Conservation (phyloP, 148 eudicot genomes). For the Nepenthes gracilis region DNA sequence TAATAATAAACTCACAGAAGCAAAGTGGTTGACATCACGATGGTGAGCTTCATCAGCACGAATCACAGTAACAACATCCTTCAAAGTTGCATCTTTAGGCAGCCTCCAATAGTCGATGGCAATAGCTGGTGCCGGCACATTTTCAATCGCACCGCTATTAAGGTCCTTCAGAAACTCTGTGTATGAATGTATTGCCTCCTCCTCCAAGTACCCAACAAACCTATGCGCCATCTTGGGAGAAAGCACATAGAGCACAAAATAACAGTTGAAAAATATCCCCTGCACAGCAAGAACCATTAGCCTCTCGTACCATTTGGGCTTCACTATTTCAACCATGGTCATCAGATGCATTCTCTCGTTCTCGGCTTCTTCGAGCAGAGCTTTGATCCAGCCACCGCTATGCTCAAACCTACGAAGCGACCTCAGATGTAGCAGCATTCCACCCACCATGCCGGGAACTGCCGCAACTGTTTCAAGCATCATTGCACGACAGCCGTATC, state of each 20-base stretch:
- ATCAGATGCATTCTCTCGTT: constrained; percentile 94
- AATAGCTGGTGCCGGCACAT: constrained; percentile 83
- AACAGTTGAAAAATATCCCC: constrained; percentile 71
- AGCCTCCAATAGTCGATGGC: constrained; percentile 92
- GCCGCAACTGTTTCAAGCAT: constrained; percentile 96
- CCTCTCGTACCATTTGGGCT: constrained; percentile 88
- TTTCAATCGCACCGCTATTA: constrained; percentile 60
- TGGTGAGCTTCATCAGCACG: constrained; percentile 99
- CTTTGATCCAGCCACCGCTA: constrained; percentile 93
- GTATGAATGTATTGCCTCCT: constrained; percentile 89
- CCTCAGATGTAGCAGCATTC: constrained; percentile 47
- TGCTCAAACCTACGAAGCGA: constrained; percentile 81
- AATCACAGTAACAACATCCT: constrained; percentile 82
- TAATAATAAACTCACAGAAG: constrained; percentile 56
- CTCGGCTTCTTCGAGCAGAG: constrained; percentile 58
- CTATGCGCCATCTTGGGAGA: constrained; percentile 90
- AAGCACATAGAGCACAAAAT: constrained; percentile 52
- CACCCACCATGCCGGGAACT: constrained; percentile 66
- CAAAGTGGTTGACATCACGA: constrained; percentile 94
- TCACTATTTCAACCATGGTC: constrained; percentile 88
- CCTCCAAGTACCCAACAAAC: constrained; percentile 85
- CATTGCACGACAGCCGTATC: constrained; percentile 93
- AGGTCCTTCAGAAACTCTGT: constrained; percentile 79
- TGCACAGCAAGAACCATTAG: constrained; percentile 69
- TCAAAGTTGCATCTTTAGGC: constrained; percentile 66